phyloP scores from a whole-genome alignment of 2,329 filamentous ascomycete genomes.

The Colletotrichum salicis region DNA sequence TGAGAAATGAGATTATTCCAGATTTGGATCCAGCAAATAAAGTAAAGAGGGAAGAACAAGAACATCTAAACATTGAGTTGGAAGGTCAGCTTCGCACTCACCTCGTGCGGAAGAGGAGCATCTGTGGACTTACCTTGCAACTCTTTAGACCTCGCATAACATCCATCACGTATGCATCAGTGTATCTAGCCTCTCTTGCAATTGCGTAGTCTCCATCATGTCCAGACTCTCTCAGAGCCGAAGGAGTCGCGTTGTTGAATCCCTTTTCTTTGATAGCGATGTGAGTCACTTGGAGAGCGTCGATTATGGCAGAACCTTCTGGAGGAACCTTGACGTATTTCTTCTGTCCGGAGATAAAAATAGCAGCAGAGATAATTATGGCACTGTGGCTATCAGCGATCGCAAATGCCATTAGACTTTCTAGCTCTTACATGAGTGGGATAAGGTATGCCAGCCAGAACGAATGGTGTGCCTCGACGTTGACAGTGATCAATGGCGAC shows the following conservation, averaged over 20 bases:
- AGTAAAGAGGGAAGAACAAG: conserved; percentile 48
- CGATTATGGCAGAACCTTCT: conserved; percentile 24
- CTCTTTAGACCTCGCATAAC: conserved; percentile 38
- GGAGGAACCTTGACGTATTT: conserved; percentile 26
- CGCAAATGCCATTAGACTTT: too few species aligned
- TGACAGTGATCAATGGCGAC: conserved; percentile 47
- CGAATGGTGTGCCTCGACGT: conserved; percentile 21
- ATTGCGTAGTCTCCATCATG: conserved; percentile 38
- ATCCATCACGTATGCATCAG: conserved; percentile 39
- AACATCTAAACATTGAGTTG: conserved; percentile 30
- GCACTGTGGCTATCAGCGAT: conserved; percentile 2
- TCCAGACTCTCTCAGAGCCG: conserved; percentile 35
- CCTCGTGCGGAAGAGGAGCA: too few species aligned
- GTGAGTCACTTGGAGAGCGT: conserved; percentile 36
- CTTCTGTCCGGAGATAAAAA: conserved; percentile 21
- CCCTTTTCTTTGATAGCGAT: conserved; percentile 38
- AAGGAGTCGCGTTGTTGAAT: conserved; percentile 29
- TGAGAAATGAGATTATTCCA: conserved; percentile 47
- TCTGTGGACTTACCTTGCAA: conserved; percentile 39
- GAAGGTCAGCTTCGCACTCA: background rate
- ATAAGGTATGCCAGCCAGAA: conserved; percentile 34
- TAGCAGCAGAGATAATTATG: conserved; percentile 16
- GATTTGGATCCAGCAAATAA: conserved; percentile 47
- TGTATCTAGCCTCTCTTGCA: conserved; percentile 39
- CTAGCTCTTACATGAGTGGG: conserved; percentile 36